phyloP scores from a whole-genome alignment of 331 rosid species.

The Pyrus hybrid region DNA sequence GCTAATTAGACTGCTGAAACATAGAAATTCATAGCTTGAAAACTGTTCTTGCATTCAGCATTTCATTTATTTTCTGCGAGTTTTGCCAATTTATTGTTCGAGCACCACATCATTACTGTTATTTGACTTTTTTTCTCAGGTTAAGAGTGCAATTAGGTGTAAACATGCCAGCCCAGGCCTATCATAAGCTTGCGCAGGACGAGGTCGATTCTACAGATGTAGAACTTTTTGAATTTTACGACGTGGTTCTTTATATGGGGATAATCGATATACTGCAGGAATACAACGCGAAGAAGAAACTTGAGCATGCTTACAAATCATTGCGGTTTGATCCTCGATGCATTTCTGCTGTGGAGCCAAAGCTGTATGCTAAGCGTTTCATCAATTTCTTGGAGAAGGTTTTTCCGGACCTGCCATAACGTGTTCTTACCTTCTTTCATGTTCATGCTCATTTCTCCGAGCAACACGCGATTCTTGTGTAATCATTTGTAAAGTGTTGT shows the following conservation, averaged over 20 bases:
- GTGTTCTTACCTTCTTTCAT: neutral
- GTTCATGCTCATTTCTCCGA: neutral
- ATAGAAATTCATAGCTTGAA: neutral
- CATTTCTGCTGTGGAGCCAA: constrained; percentile 68
- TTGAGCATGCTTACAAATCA: constrained; percentile 62
- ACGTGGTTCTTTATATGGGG: constrained; percentile 78
- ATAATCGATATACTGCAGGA: constrained; percentile 77
- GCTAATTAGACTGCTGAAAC: neutral
- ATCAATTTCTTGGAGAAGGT: constrained; percentile 45
- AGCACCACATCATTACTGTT: neutral
- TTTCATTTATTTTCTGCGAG: too few species aligned
- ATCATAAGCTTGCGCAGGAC: constrained; percentile 22
- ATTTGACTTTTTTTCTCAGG: constrained; percentile 19
- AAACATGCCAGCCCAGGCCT: constrained; percentile 85
- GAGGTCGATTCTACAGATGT: constrained; percentile 32
- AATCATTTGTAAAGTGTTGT: constrained; percentile 1
- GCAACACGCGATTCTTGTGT: neutral
- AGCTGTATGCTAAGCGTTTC: constrained; percentile 58
- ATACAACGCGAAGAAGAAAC: constrained; percentile 53
- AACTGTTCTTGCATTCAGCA: neutral
- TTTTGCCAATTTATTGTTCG: neutral
- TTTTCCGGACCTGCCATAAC: constrained; percentile 43
- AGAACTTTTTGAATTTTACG: constrained; percentile 63
- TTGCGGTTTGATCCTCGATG: constrained; percentile 34
- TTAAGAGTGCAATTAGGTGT: constrained; percentile 83